Percentiles rank a stretch among this genome's conserved stretches.
Conservation (phyloP, 2,329 filamentous ascomycete species). For the Tricladium varicosporioides region DNA sequence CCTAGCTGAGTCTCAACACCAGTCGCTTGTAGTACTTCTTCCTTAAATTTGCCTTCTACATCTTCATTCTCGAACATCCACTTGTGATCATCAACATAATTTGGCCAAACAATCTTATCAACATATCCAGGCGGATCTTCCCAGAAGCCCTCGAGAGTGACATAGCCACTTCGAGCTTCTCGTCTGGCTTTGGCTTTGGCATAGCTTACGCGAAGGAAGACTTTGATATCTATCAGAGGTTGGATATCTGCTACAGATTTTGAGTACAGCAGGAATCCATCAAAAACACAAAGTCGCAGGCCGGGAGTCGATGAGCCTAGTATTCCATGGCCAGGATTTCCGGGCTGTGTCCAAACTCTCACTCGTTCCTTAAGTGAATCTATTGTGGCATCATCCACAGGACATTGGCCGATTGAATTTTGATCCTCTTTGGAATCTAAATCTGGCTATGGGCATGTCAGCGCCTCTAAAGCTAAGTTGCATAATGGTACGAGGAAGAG, state of each 20-base stretch:
- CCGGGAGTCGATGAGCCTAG: constrained; percentile 11
- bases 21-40: constrained; percentile 42
- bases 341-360: constrained; percentile 43
- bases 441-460: constrained; percentile 40
- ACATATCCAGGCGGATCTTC: constrained; percentile 91
- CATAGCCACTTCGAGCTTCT: constrained; percentile 71
- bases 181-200: constrained; percentile 61
- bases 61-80: constrained; percentile 75
- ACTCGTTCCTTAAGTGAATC: constrained; percentile 47
- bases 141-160: constrained; percentile 90
- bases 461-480: background rate
- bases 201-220: constrained; percentile 74
- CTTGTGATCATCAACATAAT: constrained; percentile 77
- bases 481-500: constrained; percentile 20
- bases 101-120: constrained; percentile 92
- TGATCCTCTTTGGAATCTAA: constrained; percentile 59
- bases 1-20: constrained; percentile 50
- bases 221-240: constrained; percentile 65
- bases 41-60: constrained; percentile 54
- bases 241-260: constrained; percentile 50
- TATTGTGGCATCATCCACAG: constrained; percentile 49
- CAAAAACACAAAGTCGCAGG: constrained; percentile 66
- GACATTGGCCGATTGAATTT: constrained; percentile 57
- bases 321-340: constrained; percentile 45
- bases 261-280: constrained; percentile 85